Conservation (phyloP, 768 basidiomycete genomes). For the Amanita pallidorosea region DNA sequence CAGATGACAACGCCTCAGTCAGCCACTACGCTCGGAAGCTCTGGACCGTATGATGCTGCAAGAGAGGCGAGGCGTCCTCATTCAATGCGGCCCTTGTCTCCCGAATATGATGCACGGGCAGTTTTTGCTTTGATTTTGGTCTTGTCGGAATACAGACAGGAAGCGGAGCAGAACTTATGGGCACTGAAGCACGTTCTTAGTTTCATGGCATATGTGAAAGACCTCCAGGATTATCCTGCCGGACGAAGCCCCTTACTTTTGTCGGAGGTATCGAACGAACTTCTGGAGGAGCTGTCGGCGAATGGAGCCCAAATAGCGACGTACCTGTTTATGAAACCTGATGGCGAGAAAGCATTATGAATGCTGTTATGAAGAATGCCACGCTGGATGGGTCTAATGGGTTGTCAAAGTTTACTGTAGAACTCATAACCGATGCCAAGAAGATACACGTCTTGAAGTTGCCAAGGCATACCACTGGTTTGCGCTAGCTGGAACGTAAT, state of each 20-base stretch:
- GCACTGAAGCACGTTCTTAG: conserved; percentile 60
- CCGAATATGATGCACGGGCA: conserved; percentile 31
- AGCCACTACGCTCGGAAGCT: conserved; percentile 20
- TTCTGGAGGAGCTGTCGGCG: conserved; percentile 28
- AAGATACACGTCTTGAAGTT: too few species aligned
- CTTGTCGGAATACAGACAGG: conserved; percentile 47
- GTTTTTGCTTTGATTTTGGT: conserved; percentile 44
- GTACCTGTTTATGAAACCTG: conserved; percentile 43
- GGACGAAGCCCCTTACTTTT: conserved; percentile 40
- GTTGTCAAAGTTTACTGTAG: conserved; percentile 19
- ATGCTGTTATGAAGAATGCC: conserved; percentile 19
- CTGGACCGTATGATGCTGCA: conserved; percentile 24
- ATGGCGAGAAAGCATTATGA: conserved; percentile 38
- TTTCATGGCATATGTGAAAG: conserved; percentile 50
- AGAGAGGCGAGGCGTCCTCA: conserved; percentile 15
- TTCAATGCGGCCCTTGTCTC: conserved; percentile 12
- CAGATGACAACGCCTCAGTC: conserved; percentile 11
- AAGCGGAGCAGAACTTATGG: conserved; percentile 51
- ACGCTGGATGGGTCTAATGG: conserved; percentile 9
- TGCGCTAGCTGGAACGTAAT: too few species aligned
- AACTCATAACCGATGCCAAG: conserved; percentile 18
- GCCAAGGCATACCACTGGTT: too few species aligned
- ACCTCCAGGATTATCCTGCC: conserved; percentile 44
- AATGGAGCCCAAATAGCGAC: conserved; percentile 44
- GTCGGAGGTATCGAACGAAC: conserved; percentile 19